Percentiles rank a stretch among this genome's conserved stretches.
Evolutionary conservation across 2,329 filamentous ascomycete genomes (phyloP).

Genomic region (Pestalotiopsis sp.): DNA sequence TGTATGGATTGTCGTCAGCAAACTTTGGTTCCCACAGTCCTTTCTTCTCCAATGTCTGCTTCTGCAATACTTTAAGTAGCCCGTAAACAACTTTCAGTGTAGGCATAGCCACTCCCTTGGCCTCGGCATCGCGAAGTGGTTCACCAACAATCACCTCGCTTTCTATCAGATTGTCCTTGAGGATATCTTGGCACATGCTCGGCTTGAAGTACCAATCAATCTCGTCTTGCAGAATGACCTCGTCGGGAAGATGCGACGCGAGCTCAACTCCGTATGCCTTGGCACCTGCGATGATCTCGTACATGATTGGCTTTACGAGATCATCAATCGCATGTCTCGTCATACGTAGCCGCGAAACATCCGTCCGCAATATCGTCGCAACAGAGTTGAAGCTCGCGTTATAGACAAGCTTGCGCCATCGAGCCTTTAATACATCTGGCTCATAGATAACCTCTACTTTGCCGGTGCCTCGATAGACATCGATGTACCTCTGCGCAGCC

Average conservation of each 20-base stretch:
- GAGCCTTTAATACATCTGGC: conserved; percentile 40
- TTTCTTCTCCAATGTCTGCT: conserved; percentile 44
- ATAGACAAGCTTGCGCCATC: conserved; percentile 55
- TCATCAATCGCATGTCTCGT: conserved; percentile 44
- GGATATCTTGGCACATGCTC: conserved; percentile 56
- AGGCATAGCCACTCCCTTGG: conserved; percentile 49
- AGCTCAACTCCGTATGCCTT: conserved; percentile 39
- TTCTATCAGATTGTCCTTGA: conserved; percentile 57
- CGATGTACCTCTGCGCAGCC: conserved; percentile 43
- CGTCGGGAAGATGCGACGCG: conserved; percentile 43
- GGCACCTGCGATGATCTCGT: conserved; percentile 50
- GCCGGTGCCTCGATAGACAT: conserved; percentile 46
- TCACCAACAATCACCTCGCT: conserved; percentile 59
- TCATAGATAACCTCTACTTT: conserved; percentile 44
- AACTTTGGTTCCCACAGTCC: conserved; percentile 35
- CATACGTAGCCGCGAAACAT: conserved; percentile 51
- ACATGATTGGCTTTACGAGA: conserved; percentile 55
- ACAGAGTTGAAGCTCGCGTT: conserved; percentile 55
- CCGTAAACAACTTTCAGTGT: conserved; percentile 50
- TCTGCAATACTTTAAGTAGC: conserved; percentile 49
- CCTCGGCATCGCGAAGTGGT: conserved; percentile 52
- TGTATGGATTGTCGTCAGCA: conserved; percentile 23
- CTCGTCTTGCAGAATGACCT: conserved; percentile 50
- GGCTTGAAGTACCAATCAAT: conserved; percentile 49
- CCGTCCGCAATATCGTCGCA: conserved; percentile 50